Conservation (phyloP, 2,329 filamentous ascomycete species). For the Penicillium brasilianum region DNA sequence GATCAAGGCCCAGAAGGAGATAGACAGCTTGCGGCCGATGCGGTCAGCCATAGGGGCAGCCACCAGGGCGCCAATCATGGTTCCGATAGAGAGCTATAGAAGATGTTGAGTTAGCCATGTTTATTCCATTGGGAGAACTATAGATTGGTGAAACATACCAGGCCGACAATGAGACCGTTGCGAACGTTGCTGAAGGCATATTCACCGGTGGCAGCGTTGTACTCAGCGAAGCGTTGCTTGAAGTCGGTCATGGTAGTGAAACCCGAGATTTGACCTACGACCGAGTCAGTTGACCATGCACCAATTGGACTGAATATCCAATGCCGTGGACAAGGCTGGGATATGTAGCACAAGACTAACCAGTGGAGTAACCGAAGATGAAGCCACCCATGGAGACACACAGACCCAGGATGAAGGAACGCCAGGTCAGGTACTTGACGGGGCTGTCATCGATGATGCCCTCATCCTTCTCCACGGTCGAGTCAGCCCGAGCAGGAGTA, state of each 20-base stretch:
- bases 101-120: background rate
- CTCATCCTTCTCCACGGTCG: constrained; percentile 40
- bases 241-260: constrained; percentile 56
- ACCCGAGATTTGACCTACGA: constrained; percentile 51
- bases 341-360: constrained; percentile 31
- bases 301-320: background rate
- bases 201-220: constrained; percentile 34
- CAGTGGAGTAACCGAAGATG: constrained; percentile 53
- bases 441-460: constrained; percentile 48
- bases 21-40: constrained; percentile 52
- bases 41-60: constrained; percentile 53
- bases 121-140: background rate
- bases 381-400: constrained; percentile 56
- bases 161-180: constrained; percentile 51
- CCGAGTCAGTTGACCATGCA: constrained; percentile 12
- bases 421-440: constrained; percentile 50
- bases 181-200: constrained; percentile 52
- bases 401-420: constrained; percentile 50
- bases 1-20: constrained; percentile 51
- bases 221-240: constrained; percentile 46
- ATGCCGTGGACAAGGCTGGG: background rate
- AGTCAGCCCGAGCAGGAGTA: constrained; percentile 41
- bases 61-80: constrained; percentile 48
- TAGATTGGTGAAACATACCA: constrained; percentile 42
- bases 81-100: constrained; percentile 50